Percentiles rank a stretch among this genome's conserved stretches.
These are phyloP conservation scores for Penicillium flavigenum DNA, from an alignment of 495 filamentous ascomycete species.

Conservation along the genomic window DNA sequence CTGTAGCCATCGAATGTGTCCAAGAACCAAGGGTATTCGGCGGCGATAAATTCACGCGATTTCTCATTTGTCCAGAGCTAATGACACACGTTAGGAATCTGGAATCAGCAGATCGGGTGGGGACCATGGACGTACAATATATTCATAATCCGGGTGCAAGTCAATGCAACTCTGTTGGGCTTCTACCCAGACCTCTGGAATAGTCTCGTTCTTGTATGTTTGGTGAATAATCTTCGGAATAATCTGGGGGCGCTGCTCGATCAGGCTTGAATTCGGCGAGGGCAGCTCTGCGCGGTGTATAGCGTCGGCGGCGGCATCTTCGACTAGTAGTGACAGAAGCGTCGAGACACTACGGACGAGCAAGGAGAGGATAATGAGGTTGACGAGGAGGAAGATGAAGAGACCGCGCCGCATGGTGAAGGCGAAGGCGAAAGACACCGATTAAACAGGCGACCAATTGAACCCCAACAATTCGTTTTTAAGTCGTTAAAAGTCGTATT, in stretches of 20 bases:
- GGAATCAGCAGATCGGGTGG: neutral
- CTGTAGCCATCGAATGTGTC: slow-evolving; percentile 78
- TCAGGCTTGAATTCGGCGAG: slow-evolving; percentile 59
- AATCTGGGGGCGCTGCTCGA: slow-evolving; percentile 59
- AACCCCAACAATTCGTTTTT: neutral
- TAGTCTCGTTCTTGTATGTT: slow-evolving; percentile 74
- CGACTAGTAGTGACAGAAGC: slow-evolving; percentile 62
- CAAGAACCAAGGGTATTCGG: slow-evolving; percentile 84
- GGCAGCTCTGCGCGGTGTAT: slow-evolving; percentile 64
- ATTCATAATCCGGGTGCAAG: slow-evolving; percentile 75
- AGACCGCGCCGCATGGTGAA: slow-evolving; percentile 63
- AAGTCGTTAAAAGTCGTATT: slow-evolving; percentile 6
- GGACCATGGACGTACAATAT: slow-evolving; percentile 57
- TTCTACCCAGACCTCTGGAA: slow-evolving; percentile 71
- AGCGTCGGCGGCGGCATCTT: slow-evolving; percentile 64
- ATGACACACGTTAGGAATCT: slow-evolving; percentile 18
- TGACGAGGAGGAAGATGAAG: slow-evolving; percentile 61
- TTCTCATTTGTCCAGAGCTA: slow-evolving; percentile 86
- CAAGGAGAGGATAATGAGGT: slow-evolving; percentile 56
- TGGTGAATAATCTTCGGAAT: slow-evolving; percentile 93
- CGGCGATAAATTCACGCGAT: slow-evolving; percentile 71
- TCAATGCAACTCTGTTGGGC: slow-evolving; percentile 75
- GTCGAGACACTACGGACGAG: slow-evolving; percentile 64
- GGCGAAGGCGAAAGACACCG: slow-evolving; percentile 1
- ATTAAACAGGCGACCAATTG: slow-evolving; percentile 1